phyloP scores from a whole-genome alignment of 257 asterid genomes.

The Solanum neorickii region DNA sequence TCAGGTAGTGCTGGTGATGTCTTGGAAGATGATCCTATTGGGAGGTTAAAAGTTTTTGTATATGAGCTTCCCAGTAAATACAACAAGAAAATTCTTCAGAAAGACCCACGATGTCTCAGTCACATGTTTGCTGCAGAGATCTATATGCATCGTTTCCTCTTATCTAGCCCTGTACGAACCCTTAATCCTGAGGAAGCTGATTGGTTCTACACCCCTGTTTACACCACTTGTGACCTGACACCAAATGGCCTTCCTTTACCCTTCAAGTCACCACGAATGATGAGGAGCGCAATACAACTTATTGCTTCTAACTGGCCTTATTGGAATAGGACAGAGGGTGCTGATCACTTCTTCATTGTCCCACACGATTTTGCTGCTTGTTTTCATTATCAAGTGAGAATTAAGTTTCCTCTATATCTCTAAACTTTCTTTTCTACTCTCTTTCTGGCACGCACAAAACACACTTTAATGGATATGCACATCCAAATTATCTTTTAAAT shows the following conservation, averaged over 20 bases:
- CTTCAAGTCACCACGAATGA: constrained; percentile 82
- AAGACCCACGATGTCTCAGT: constrained; percentile 73
- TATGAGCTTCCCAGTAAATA: constrained; percentile 88
- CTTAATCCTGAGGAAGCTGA: constrained; percentile 93
- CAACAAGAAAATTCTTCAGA: constrained; percentile 62
- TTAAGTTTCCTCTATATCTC: not conserved
- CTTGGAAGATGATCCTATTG: constrained; percentile 79
- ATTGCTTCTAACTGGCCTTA: constrained; percentile 86
- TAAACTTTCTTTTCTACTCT: not conserved
- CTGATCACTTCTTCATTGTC: constrained; percentile 84
- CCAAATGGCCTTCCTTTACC: constrained; percentile 90
- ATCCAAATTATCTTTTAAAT: not conserved
- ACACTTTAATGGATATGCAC: not conserved
- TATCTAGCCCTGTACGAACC: constrained; percentile 71
- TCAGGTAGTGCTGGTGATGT: constrained; percentile 97
- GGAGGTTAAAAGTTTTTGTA: constrained; percentile 72
- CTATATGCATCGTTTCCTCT: constrained; percentile 72
- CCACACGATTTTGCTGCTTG: constrained; percentile 94
- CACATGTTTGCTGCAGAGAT: constrained; percentile 98
- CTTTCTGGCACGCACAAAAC: not conserved
- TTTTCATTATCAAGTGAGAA: constrained; percentile 76
- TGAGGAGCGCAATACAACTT: constrained; percentile 86
- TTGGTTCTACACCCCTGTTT: constrained; percentile 88
- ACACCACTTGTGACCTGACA: constrained; percentile 77
- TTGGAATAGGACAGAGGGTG: constrained; percentile 91